These are phyloP conservation scores for Fusarium xyrophilum DNA, from an alignment of 2,329 filamentous ascomycete species.

Conservation along the genomic window DNA sequence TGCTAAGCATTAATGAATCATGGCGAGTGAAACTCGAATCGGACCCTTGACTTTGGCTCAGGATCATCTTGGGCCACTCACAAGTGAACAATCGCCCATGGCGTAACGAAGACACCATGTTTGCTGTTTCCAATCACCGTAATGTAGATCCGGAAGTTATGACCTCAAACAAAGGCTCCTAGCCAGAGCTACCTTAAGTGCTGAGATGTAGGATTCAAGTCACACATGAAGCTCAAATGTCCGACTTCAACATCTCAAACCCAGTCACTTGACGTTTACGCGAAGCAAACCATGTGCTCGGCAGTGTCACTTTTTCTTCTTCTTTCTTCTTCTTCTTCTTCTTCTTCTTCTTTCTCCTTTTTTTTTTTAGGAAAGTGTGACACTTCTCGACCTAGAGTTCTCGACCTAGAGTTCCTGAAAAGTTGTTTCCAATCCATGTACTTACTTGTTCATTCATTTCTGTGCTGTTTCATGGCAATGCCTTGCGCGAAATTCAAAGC, in stretches of 20 bases:
- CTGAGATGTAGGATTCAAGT: neutral
- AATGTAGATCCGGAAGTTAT: neutral
- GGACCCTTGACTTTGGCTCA: neutral
- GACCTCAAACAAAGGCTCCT: neutral
- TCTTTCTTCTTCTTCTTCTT: too few relatives aligned
- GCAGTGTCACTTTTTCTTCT: too few relatives aligned
- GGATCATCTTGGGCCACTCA: constrained; percentile 14
- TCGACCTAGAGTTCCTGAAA: neutral
- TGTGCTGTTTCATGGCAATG: neutral
- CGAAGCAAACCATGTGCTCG: neutral
- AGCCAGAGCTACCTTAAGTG: neutral
- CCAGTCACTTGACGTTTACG: neutral
- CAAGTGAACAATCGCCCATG: constrained; percentile 24
- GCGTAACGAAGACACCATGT: neutral
- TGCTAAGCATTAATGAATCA: neutral
- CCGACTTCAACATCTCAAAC: neutral
- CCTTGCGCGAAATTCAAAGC: neutral
- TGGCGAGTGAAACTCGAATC: neutral
- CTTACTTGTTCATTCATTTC: neutral
- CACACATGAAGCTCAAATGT: neutral
- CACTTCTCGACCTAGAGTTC: neutral
- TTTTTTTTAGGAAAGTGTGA: neutral
- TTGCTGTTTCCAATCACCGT: neutral
- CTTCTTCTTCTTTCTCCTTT: too few relatives aligned
- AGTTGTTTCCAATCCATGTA: neutral